Base-by-base conservation (phyloP, 1,284 basidiomycete genomes). In the Sphaerobolus stellatus region DNA sequence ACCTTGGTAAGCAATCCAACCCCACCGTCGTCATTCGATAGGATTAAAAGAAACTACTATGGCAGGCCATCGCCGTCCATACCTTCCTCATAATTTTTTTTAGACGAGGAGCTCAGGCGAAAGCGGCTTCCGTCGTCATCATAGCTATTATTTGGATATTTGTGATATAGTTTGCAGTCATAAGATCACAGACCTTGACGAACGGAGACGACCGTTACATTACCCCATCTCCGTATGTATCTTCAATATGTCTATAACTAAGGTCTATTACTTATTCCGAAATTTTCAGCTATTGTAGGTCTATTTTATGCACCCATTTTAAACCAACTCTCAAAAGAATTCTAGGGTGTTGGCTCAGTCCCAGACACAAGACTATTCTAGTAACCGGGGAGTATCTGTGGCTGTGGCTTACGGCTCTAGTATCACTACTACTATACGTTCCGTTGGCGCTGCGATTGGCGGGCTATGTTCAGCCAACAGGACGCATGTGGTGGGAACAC, bases 41-140 rank as follows among this genome's bases (percentile, higher is more conserved):
- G n/a, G n/a, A n/a, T n/a, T n/a, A n/a, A n/a, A n/a, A n/a, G n/a
- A n/a, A n/a, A 4, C 50, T 52, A 2, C 51, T 52, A 7, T 16
- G 8, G 30, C 36, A 49, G 43, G 54, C 54, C n/a, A 62, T 62
- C 25, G 56, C 59, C n/a, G 34, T 60, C 6, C 53, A 60, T 27
- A 62, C 56, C 2, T 62, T 62, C 46, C n/a, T 58, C 13, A 56
- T 56, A 2, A 56, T 62, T 1, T 58, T 62, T 22, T 50, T 57
- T n/a, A 48, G 61, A 28, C 36, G 28, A 31, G 48, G 30, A 18
- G 25, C 55, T 30, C 43, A 50, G n/a, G 33, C 52, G 27, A 33
- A 46, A 16, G 28, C 28, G 9, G 28, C 34, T 5, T 38, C 59
- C 9, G 46, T 55, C 29, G 46, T 56, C 27, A 38, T 54, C 13